phyloP scores from a whole-genome alignment of 306 rosid species.

The Castanea mollissima region DNA sequence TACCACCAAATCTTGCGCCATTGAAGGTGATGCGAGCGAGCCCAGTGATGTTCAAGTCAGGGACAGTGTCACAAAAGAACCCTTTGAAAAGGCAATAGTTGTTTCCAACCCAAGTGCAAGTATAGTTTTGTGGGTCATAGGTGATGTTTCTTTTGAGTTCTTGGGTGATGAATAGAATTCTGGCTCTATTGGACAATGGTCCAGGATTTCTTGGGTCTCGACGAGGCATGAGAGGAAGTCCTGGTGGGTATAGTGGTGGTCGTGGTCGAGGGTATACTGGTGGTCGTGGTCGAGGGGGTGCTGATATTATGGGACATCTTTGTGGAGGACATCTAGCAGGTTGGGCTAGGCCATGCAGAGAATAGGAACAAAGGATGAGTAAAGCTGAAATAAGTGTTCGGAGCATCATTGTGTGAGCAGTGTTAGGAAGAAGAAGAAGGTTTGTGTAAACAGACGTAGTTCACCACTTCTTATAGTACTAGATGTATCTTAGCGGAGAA shows the following conservation, averaged over 20 bases:
- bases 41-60: slow-evolving; percentile 43
- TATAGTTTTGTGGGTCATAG: slow-evolving; percentile 35
- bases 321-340: neutral
- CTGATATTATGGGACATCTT: slow-evolving; percentile 3
- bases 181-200: slow-evolving; percentile 33
- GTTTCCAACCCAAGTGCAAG: slow-evolving; percentile 39
- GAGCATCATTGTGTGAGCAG: neutral
- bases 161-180: slow-evolving; percentile 37
- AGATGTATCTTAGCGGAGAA: neutral
- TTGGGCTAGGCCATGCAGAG: slow-evolving; percentile 22
- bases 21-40: slow-evolving; percentile 35
- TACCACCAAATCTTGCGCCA: slow-evolving; percentile 39
- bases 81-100: slow-evolving; percentile 45
- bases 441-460: neutral
- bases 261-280: slow-evolving; percentile 35
- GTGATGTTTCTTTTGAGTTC: slow-evolving; percentile 47
- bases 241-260: slow-evolving; percentile 29
- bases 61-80: slow-evolving; percentile 38
- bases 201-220: slow-evolving; percentile 30
- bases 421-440: neutral
- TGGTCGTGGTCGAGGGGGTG: slow-evolving; percentile 21
- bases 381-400: neutral
- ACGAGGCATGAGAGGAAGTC: slow-evolving; percentile 22
- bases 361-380: neutral
- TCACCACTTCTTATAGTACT: neutral